A percentile compares a stretch with the other conserved stretches of the same genome.
These are phyloP conservation scores for Emmonsiellopsis sp. DNA, from an alignment of 2,329 filamentous ascomycete species.

Conservation along the genomic window DNA sequence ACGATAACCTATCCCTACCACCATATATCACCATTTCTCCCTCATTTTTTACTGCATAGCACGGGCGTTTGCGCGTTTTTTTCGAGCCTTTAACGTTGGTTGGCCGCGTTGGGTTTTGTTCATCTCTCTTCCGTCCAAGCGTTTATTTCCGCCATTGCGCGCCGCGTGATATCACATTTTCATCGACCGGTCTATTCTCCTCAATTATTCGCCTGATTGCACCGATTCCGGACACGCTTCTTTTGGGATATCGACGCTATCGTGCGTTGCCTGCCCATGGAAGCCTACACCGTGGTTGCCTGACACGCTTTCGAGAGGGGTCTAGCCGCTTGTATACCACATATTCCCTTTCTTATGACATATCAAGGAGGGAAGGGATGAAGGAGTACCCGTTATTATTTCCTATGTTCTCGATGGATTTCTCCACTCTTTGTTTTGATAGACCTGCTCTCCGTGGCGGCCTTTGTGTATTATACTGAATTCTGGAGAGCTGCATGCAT, in stretches of 20 bases:
- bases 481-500: neutral
- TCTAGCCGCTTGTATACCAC: neutral
- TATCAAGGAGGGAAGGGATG: neutral
- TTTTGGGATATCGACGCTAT: too few species aligned
- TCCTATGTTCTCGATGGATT: neutral
- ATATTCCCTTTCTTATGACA: neutral
- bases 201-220: neutral
- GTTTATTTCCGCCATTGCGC: neutral
- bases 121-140: neutral
- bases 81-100: neutral
- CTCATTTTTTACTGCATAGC: slow-evolving; percentile 3
- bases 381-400: neutral
- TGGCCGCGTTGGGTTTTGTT: neutral
- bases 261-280: too few species aligned
- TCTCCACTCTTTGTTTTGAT: slow-evolving; percentile 6
- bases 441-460: neutral
- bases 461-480: neutral
- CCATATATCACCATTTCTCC: neutral
- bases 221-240: too few species aligned
- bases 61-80: neutral
- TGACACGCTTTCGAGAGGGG: neutral
- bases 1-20: neutral
- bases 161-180: neutral
- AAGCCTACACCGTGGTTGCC: too few species aligned
- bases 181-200: neutral